Evolutionary conservation across 352 stramenopile genomes (phyloP).

Genomic region (Globisporangium sylvaticum): DNA sequence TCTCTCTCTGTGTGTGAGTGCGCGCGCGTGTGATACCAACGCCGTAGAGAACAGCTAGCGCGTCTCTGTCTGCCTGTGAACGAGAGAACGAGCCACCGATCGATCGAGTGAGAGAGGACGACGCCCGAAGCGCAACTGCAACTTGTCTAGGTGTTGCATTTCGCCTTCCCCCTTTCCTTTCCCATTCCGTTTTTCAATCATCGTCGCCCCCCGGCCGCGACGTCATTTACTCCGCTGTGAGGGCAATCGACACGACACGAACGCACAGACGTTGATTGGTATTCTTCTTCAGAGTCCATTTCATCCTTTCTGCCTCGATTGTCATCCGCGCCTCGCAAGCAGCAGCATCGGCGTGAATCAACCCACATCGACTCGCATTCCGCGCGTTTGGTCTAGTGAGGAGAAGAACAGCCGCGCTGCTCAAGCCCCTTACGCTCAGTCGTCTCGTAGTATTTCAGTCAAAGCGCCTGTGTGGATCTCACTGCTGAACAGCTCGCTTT

Average conservation of each 20-base stretch:
- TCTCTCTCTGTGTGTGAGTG: neutral
- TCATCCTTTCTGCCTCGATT: neutral
- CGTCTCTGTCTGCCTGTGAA: neutral
- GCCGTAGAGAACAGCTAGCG: neutral
- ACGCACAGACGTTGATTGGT: conserved; percentile 1
- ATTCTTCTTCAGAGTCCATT: conserved; percentile 2
- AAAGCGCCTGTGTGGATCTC: neutral
- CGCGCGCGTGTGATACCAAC: neutral
- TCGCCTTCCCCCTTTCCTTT: neutral
- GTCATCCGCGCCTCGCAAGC: neutral
- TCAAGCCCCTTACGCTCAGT: neutral
- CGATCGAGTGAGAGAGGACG: neutral
- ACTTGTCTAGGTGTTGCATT: conserved; percentile 6
- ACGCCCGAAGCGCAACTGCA: conserved; percentile 2
- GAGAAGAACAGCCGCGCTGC: neutral
- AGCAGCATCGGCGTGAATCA: neutral
- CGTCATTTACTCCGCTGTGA: neutral
- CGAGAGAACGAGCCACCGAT: neutral
- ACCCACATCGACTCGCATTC: neutral
- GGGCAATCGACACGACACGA: neutral
- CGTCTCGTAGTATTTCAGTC: neutral
- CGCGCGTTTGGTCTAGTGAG: neutral
- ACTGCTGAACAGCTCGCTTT: neutral
- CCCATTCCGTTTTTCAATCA: conserved; percentile 11
- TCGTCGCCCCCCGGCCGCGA: neutral